Evolutionary conservation across 2,329 filamentous ascomycete species (phyloP).

Genomic region (Teratosphaeria zuluensis): DNA sequence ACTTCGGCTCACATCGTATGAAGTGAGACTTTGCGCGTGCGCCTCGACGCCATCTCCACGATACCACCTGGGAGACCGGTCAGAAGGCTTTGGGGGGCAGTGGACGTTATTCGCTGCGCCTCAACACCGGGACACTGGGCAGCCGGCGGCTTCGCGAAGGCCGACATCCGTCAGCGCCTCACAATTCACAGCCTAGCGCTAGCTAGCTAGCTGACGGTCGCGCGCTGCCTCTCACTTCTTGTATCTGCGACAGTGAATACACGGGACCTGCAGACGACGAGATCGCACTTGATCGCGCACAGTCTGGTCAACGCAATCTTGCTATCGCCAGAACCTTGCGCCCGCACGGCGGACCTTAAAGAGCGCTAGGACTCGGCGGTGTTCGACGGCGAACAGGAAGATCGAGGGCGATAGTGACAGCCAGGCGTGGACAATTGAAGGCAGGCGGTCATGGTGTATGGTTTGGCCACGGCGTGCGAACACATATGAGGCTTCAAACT

Average conservation of each 20-base stretch:
- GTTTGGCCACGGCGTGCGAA: not conserved
- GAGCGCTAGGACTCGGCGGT: no score
- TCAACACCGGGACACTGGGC: no score
- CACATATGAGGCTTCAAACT: not conserved
- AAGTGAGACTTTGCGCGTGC: no score
- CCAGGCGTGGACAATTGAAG: not conserved
- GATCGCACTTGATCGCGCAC: not conserved
- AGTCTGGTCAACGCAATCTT: not conserved
- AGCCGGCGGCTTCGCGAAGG: no score
- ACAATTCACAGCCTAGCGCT: not conserved
- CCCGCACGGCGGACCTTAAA: not conserved
- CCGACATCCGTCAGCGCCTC: no score
- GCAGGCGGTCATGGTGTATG: not conserved
- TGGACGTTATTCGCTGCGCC: no score
- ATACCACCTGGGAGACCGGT: no score
- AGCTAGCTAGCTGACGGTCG: not conserved
- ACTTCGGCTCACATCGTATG: no score
- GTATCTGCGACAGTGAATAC: not conserved
- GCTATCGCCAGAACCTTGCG: not conserved
- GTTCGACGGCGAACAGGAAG: not conserved
- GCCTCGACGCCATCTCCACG: no score
- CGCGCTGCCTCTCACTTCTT: not conserved
- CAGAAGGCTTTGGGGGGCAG: no score
- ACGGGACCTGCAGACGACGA: not conserved
- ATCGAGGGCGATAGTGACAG: not conserved